phyloP scores from a whole-genome alignment of 768 basidiomycete genomes.

The Lepiota brunneoincarnata region DNA sequence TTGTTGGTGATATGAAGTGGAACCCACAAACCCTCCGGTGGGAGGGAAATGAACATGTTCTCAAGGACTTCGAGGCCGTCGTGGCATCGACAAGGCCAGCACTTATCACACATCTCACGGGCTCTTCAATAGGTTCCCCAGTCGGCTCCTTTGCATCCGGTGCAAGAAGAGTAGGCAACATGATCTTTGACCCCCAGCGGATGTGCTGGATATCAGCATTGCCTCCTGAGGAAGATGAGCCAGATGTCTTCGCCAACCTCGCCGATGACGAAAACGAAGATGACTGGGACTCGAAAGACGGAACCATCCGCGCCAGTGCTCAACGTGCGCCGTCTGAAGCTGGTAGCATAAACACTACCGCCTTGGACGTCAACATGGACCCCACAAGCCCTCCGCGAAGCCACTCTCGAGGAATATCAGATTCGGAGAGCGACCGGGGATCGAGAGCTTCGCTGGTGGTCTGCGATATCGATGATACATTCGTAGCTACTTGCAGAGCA shows the following conservation, averaged over 20 bases:
- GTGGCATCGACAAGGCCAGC: constrained; percentile 88
- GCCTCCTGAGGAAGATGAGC: constrained; percentile 87
- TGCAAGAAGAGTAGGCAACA: constrained; percentile 92
- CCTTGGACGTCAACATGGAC: constrained; percentile 25
- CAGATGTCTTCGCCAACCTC: constrained; percentile 91
- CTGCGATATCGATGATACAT: constrained; percentile 72
- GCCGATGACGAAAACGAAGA: constrained; percentile 89
- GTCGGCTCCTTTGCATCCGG: constrained; percentile 71
- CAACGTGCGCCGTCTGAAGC: constrained; percentile 30
- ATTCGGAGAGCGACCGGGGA: constrained; percentile 76
- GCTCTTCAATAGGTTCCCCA: constrained; percentile 82
- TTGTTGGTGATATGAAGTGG: constrained; percentile 97
- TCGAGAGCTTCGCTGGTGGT: constrained; percentile 74
- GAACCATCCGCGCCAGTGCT: constrained; percentile 72
- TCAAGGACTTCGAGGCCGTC: constrained; percentile 87
- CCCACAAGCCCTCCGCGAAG: constrained; percentile 61
- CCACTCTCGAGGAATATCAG: constrained; percentile 65
- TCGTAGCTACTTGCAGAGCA: constrained; percentile 65
- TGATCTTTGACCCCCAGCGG: constrained; percentile 92
- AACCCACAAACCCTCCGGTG: constrained; percentile 87
- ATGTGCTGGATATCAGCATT: constrained; percentile 96
- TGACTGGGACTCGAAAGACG: constrained; percentile 69
- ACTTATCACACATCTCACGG: constrained; percentile 90
- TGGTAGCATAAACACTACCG: constrained; percentile 29
- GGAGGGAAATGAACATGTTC: constrained; percentile 95